Percentiles rank a stretch among this genome's conserved stretches.
These are phyloP conservation scores for Suhomyces ambrosiae DNA, from an alignment of 1,139 yeast species.

Conservation along the genomic window DNA sequence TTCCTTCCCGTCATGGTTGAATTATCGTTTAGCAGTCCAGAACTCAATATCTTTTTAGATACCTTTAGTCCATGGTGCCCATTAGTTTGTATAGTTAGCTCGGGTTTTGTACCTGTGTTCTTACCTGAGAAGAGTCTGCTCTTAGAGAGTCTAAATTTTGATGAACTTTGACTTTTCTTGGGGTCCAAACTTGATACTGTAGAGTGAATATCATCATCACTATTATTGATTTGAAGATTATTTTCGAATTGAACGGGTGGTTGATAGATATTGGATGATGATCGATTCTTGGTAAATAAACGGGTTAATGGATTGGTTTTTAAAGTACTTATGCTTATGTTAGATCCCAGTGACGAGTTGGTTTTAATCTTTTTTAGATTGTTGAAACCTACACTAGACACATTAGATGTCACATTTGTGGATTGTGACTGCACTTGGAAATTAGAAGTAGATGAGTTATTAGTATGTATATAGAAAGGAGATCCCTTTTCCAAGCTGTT, in stretches of 20 bases:
- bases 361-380: conserved; percentile 40
- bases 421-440: conserved; percentile 15
- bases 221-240: conserved; percentile 9
- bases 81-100: conserved; percentile 31
- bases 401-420: conserved; percentile 24
- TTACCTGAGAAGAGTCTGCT: conserved; percentile 20
- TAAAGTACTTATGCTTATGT: conserved; percentile 25
- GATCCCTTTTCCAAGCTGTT: conserved; percentile 7
- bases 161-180: conserved; percentile 8
- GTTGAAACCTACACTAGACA: conserved; percentile 46
- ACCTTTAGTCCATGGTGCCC: conserved; percentile 33
- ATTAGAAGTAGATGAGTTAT: conserved; percentile 26
- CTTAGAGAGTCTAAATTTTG: conserved; percentile 19
- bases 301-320: conserved; percentile 33
- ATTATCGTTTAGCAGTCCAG: conserved; percentile 25
- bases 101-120: conserved; percentile 24
- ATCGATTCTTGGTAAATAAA: conserved; percentile 39
- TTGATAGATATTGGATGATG: conserved; percentile 23
- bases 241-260: conserved; percentile 12
- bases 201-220: conserved; percentile 15
- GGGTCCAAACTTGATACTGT: conserved; percentile 11
- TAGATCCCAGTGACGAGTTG: conserved; percentile 33
- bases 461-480: conserved; percentile 24
- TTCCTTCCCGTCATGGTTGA: conserved; percentile 20
- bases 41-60: conserved; percentile 31